These are phyloP conservation scores for Cyberlindnera amylophila DNA, from an alignment of 805 yeast species.

Conservation along the genomic window DNA sequence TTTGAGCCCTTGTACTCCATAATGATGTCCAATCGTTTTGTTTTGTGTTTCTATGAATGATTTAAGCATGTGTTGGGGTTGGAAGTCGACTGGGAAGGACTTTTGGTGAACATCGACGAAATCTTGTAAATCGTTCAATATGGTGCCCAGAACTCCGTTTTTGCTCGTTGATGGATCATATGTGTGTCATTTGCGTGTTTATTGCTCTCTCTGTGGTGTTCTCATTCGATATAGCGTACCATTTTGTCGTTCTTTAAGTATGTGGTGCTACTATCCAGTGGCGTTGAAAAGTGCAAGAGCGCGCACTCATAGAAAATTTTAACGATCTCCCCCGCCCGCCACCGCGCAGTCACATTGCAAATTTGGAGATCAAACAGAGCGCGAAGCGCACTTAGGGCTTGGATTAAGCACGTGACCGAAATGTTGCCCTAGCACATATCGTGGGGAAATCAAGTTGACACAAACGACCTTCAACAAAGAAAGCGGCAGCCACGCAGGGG, in stretches of 20 bases:
- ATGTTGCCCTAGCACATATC: no score
- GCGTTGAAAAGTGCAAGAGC: slow-evolving; percentile 15
- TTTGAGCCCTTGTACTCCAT: slow-evolving; percentile 9
- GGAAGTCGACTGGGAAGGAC: neutral
- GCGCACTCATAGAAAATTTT: slow-evolving; percentile 12
- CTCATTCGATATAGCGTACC: slow-evolving; percentile 13
- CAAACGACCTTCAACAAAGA: no score
- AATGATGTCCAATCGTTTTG: slow-evolving; percentile 1
- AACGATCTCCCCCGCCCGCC: slow-evolving; percentile 1
- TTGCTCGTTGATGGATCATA: neutral
- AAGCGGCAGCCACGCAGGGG: no score
- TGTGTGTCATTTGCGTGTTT: neutral
- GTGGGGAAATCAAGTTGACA: no score
- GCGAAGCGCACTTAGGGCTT: neutral
- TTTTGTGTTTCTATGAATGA: slow-evolving; percentile 11
- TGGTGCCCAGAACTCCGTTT: neutral
- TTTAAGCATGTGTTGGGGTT: slow-evolving; percentile 5
- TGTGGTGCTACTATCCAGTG: slow-evolving; percentile 1
- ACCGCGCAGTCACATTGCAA: slow-evolving; percentile 10
- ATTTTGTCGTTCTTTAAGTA: slow-evolving; percentile 13
- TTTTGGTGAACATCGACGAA: neutral
- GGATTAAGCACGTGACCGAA: neutral
- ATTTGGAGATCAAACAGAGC: no score
- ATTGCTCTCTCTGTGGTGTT: neutral
- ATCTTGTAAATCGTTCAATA: neutral